phyloP scores from a whole-genome alignment of 2,329 filamentous ascomycete species.

The Apiospora koreana region DNA sequence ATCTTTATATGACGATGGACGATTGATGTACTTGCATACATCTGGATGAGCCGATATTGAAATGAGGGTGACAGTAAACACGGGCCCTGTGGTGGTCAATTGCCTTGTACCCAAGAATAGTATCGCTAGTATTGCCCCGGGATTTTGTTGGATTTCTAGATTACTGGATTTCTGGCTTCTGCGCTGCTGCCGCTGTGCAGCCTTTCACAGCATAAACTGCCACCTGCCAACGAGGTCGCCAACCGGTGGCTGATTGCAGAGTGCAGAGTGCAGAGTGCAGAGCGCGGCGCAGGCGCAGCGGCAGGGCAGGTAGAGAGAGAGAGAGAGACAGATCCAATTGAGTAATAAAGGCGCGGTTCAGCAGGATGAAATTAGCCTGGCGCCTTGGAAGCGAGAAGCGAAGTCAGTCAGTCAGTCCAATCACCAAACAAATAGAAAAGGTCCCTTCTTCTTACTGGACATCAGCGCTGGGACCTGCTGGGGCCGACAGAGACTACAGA shows the following conservation, averaged over 20 bases:
- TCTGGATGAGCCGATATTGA: not conserved
- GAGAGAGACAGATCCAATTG: not conserved
- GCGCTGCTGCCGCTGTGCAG: not conserved
- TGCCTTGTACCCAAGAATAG: not conserved
- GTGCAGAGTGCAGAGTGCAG: not conserved
- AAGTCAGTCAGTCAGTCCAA: too few species aligned
- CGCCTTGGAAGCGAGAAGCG: not conserved
- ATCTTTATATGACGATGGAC: not conserved
- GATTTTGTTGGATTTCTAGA: not conserved
- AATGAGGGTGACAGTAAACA: not conserved
- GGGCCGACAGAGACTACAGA: not conserved
- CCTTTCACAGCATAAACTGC: not conserved
- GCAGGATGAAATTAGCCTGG: not conserved
- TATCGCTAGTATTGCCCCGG: not conserved
- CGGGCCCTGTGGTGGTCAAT: not conserved
- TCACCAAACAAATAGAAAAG: not conserved
- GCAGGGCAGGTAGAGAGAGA: too few species aligned
- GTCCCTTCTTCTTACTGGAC: not conserved
- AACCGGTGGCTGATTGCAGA: constrained; percentile 1
- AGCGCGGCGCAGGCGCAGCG: not conserved
- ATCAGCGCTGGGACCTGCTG: not conserved
- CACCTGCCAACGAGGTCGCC: not conserved
- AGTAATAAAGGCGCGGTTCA: not conserved
- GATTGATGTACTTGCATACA: not conserved
- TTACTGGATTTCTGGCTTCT: not conserved